Evolutionary conservation across 805 yeast species (phyloP).

Genomic region (Lipomyces yamanashiensis): DNA sequence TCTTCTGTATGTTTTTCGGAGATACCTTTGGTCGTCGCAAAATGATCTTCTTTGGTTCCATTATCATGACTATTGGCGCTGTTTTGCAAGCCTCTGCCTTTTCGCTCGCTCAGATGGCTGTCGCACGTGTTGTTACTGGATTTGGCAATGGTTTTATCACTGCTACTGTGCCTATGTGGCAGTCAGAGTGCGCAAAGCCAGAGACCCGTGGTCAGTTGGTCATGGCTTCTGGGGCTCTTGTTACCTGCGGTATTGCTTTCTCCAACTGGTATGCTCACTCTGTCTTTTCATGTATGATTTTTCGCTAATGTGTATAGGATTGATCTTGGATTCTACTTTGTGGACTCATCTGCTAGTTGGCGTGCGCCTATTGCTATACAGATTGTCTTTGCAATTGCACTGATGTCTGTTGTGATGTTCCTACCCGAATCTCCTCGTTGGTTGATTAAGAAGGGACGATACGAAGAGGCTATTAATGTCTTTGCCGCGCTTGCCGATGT

Average conservation of each 20-base stretch:
- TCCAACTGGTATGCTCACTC: slow-evolving; percentile 59
- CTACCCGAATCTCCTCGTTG: slow-evolving; percentile 90
- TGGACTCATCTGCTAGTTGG: slow-evolving; percentile 56
- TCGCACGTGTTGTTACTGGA: slow-evolving; percentile 75
- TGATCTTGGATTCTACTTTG: slow-evolving; percentile 72
- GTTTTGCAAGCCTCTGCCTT: slow-evolving; percentile 60
- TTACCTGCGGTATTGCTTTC: slow-evolving; percentile 73
- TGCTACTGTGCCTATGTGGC: slow-evolving; percentile 83
- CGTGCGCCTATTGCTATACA: slow-evolving; percentile 81
- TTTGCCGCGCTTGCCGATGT: slow-evolving; percentile 22
- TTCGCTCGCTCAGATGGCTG: slow-evolving; percentile 69
- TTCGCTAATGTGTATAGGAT: slow-evolving; percentile 40
- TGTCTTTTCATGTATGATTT: background rate
- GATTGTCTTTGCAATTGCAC: slow-evolving; percentile 61
- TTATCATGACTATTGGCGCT: slow-evolving; percentile 64
- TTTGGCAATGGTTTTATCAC: slow-evolving; percentile 77
- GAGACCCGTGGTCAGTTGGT: slow-evolving; percentile 70
- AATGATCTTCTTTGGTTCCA: slow-evolving; percentile 59
- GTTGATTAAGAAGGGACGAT: slow-evolving; percentile 69
- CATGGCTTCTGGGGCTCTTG: slow-evolving; percentile 70
- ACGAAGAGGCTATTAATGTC: slow-evolving; percentile 57
- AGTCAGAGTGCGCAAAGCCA: slow-evolving; percentile 72
- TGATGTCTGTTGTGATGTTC: slow-evolving; percentile 56
- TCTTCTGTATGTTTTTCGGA: slow-evolving; percentile 64
- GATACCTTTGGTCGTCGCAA: slow-evolving; percentile 70